A percentile compares a stretch with the other conserved stretches of the same genome.
phyloP scores from a whole-genome alignment of 2,329 filamentous ascomycete species.

The Eurotiales sp. region DNA sequence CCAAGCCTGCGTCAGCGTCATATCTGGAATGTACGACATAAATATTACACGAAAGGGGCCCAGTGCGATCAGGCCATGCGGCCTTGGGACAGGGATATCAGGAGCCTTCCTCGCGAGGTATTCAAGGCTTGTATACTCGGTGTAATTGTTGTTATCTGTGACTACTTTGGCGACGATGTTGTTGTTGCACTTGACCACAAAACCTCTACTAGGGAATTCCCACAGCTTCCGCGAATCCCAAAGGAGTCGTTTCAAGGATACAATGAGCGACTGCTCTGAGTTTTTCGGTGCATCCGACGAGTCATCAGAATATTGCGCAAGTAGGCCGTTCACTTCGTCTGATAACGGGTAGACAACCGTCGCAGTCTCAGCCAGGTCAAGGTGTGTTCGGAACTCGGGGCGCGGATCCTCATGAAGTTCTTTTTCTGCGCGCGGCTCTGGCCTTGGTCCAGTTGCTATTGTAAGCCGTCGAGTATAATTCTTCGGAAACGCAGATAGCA shows the following conservation, averaged over 20 bases:
- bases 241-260: constrained; percentile 20
- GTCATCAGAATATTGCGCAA: constrained; percentile 13
- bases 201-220: constrained; percentile 19
- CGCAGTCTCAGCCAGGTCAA: constrained; percentile 20
- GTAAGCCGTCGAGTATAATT: constrained; percentile 21
- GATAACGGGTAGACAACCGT: constrained; percentile 24
- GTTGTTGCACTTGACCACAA: constrained; percentile 24
- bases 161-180: constrained; percentile 18
- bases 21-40: constrained; percentile 25
- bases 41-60: constrained; percentile 25
- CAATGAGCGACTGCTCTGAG: constrained; percentile 13
- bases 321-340: constrained; percentile 13
- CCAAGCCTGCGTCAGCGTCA: constrained; percentile 23
- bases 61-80: constrained; percentile 24
- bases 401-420: constrained; percentile 1
- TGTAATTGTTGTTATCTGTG: constrained; percentile 17
- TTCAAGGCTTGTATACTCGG: constrained; percentile 26
- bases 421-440: neutral
- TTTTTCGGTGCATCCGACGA: neutral
- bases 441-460: constrained; percentile 18
- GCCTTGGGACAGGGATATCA: constrained; percentile 25
- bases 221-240: constrained; percentile 23
- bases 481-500: constrained; percentile 19
- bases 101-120: constrained; percentile 22
- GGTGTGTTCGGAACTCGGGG: constrained; percentile 20